Evolutionary conservation across 2,329 filamentous ascomycete species (phyloP), one percentile per base, ranked within the genome.

Genomic region (Zasmidium angulare): DNA sequence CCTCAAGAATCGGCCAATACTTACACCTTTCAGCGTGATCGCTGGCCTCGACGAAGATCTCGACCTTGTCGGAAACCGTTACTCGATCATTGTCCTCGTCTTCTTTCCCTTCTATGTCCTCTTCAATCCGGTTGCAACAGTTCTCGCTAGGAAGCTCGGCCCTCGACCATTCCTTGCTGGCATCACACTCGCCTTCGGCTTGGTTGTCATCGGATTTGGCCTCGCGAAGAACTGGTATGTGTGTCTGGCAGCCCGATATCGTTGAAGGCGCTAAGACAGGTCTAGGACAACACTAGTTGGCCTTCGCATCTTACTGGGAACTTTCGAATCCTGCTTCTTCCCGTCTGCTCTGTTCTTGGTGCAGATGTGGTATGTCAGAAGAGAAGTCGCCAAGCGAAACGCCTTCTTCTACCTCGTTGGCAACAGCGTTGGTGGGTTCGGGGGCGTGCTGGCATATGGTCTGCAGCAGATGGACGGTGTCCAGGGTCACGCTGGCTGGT

Each of bases 41-140:
- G 40, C 53, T 6, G 53, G 53, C 43, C 46, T 55, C 31, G 53
- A 55, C 17, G 53, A 49, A n/a, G 43, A 46, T 20, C 26, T 55
- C 10, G n/a, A 24, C 21, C 46, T 55, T 19, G 43, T 26, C 20
- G 53, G 53, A 21, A 55, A 48, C 24, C 21, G 46, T 20, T 55
- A 55, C 22, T 31, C 53, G 17, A 82, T 91, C 67, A 82, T 88
- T 56, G 87, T 87, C 3, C 77, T 90, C 26, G 79, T 89, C 67
- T 90, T 90, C 76, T 91, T 90, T 77, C 79, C 89, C 61, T 83
- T 87, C 3, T 91, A 90, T 71, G 82, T 87, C 62, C 51, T 89
- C 56, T 88, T 89, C 65, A 88, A 91, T 69, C 84, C 87, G 1
- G 86, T 86, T 0, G 87, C 87, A 2, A 90, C 88, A 1, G 75